Conservation (phyloP, 2,329 filamentous ascomycete genomes). For the Elsinoe fawcettii region DNA sequence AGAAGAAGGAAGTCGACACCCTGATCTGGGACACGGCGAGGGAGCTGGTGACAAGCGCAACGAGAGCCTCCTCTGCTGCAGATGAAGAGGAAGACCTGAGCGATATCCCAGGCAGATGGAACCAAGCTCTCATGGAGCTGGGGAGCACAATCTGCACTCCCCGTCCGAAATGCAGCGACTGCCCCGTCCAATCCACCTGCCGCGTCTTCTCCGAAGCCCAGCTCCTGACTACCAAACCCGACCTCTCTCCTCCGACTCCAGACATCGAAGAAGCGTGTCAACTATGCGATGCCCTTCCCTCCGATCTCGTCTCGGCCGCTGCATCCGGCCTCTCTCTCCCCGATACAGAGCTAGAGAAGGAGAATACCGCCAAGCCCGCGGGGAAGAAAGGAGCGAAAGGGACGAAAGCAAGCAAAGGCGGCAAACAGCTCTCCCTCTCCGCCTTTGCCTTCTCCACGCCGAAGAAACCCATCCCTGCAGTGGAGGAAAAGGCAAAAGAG, state of each 20-base stretch:
- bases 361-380: neutral
- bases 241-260: neutral
- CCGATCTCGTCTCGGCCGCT: neutral
- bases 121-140: conserved; percentile 9
- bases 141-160: conserved; percentile 9
- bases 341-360: neutral
- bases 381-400: neutral
- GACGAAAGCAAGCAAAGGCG: neutral
- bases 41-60: neutral
- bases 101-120: conserved; percentile 8
- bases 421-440: neutral
- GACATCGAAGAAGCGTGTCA: conserved; percentile 3
- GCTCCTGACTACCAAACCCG: neutral
- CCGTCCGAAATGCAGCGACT: neutral
- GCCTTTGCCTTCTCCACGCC: conserved; percentile 1
- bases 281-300: neutral
- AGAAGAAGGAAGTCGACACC: conserved; percentile 7
- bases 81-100: neutral
- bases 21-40: conserved; percentile 2
- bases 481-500: neutral
- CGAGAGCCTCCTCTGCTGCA: neutral
- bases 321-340: neutral
- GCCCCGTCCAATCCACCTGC: conserved; percentile 3
- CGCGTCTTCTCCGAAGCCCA: neutral
- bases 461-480: neutral